phyloP scores from a whole-genome alignment of 106 monocot genomes.

The Dactylorhiza incarnata region DNA sequence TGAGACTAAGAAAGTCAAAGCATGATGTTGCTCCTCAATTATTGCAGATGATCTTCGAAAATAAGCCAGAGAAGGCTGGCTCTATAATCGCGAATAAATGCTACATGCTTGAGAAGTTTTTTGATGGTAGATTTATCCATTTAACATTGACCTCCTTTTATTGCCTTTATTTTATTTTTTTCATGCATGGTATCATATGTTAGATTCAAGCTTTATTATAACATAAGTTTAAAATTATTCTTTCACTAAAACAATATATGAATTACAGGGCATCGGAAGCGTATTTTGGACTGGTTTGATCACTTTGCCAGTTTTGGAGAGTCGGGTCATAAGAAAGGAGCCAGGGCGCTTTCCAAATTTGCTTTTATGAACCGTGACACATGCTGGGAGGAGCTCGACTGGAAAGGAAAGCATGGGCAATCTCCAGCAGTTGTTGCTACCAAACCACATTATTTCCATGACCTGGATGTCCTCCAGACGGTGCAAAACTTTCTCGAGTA shows the following conservation, averaged over 20 bases:
- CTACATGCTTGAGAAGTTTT: constrained; percentile 73
- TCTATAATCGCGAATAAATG: constrained; percentile 50
- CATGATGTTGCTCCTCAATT: constrained; percentile 51
- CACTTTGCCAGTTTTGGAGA: constrained; percentile 69
- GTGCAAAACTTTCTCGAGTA: constrained; percentile 90
- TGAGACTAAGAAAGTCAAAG: constrained; percentile 36
- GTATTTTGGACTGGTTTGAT: constrained; percentile 87
- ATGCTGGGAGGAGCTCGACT: constrained; percentile 97
- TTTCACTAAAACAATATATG: background rate
- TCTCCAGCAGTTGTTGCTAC: constrained; percentile 95
- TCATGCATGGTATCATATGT: background rate
- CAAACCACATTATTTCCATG: constrained; percentile 91
- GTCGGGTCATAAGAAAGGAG: constrained; percentile 73
- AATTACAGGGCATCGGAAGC: constrained; percentile 48
- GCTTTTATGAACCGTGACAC: constrained; percentile 84
- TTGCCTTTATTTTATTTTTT: background rate
- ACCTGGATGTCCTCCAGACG: constrained; percentile 73
- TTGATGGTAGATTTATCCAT: constrained; percentile 37
- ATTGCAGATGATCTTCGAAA: constrained; percentile 71
- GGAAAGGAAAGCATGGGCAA: constrained; percentile 94
- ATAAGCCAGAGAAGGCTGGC: constrained; percentile 47
- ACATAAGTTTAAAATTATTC: background rate
- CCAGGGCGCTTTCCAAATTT: constrained; percentile 71
- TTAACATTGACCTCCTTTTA: background rate
- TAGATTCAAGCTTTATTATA: background rate